Evolutionary conservation across 352 stramenopile genomes (phyloP), one percentile per base, ranked within the genome.

Genomic region (Ophiocytium majus): DNA sequence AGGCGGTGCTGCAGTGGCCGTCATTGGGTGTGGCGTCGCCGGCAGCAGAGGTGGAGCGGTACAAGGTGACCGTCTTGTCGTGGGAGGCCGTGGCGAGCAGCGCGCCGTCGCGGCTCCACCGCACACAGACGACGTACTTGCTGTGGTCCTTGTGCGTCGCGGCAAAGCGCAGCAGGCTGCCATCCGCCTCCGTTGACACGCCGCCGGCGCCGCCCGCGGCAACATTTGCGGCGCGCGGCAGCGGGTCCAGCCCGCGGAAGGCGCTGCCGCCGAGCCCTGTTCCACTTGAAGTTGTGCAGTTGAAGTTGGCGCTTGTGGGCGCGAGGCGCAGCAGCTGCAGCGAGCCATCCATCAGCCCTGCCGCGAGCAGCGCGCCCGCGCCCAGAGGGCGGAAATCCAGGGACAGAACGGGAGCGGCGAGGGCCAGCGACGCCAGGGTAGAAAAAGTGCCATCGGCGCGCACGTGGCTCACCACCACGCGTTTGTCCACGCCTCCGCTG

Each of bases 381-480:
- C 35, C 32, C 0, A 10, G 17, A 28, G 79, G 79, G 50, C 78
- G 80, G 50, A 87, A 87, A 74, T 87, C 83, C 78, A 87, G 75
- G 50, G 83, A 87, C 34, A 87, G 83, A 19, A 87, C 81, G n/a
- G 83, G 83, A n/a, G 83, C 83, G n/a, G 63, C 79, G 33, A 87
- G 37, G 71, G 50, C 82, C 0, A 87, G 14, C 0, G 71, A 63
- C 17, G 35, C 71, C 1, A 82, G 50, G 37, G 75, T 33, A 9
- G 82, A 31, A 23, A 23, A 76, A 23, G 23, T 79, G 49, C 57
- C 34, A 0, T 80, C 33, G 57, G 37, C 31, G 33, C 63, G 23
- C 10, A 10, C 23, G 75, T 82, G 17, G 0, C 63, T 82, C 36
- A 87, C 63, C 36, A 81, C 19, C 5, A 87, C 31, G 0, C 76